phyloP scores from a whole-genome alignment of 2,329 filamentous ascomycete genomes.

The Aspergillus fischeri region DNA sequence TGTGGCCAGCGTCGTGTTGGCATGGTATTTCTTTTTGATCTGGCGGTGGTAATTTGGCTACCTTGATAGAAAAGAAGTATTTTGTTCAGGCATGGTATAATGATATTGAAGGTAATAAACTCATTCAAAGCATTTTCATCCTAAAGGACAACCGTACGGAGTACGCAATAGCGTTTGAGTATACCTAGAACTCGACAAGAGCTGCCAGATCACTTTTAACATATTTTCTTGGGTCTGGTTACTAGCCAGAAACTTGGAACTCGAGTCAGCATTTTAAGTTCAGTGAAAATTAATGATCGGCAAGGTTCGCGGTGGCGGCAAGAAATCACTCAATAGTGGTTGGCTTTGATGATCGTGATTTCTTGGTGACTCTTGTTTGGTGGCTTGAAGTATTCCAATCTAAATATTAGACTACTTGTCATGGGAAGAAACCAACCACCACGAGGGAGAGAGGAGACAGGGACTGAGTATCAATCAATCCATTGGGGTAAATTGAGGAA shows the following conservation, averaged over 20 bases:
- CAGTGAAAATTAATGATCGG: not conserved
- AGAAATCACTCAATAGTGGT: not conserved
- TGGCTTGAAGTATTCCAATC: not conserved
- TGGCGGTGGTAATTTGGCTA: slow-evolving; percentile 51
- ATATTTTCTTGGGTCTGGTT: not conserved
- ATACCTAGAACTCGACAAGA: too few relatives aligned
- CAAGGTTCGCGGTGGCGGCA: not conserved
- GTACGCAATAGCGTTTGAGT: not conserved
- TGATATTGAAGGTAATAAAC: not conserved
- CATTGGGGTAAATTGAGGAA: too few relatives aligned
- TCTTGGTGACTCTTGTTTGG: not conserved
- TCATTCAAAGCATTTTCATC: not conserved
- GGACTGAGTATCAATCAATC: too few relatives aligned
- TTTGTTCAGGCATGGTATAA: slow-evolving; percentile 4
- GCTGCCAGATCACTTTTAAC: not conserved
- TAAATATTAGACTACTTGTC: not conserved
- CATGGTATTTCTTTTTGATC: slow-evolving; percentile 65
- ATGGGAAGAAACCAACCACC: not conserved
- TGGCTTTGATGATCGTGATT: not conserved
- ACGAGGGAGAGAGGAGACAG: not conserved
- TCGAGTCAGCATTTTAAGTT: not conserved
- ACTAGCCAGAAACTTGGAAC: not conserved
- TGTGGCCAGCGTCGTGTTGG: slow-evolving; percentile 59
- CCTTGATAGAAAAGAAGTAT: too few relatives aligned
- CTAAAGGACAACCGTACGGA: not conserved